Percentiles rank a stretch among this genome's conserved stretches.
These are phyloP conservation scores for Capillidium heterosporum DNA, from an alignment of 371 early-diverging fungal genomes.

Conservation along the genomic window DNA sequence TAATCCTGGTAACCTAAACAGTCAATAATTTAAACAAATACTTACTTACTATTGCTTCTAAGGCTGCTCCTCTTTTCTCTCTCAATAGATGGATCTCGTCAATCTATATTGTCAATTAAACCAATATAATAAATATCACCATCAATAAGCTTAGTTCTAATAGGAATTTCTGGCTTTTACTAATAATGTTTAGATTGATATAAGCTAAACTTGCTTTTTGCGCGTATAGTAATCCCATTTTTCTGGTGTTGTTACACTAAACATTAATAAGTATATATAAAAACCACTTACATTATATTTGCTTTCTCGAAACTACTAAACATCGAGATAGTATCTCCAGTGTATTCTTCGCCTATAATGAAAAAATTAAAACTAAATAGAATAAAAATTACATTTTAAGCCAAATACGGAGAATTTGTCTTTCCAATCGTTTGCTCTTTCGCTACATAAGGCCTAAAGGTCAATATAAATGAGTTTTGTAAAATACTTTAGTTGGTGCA, in stretches of 20 bases:
- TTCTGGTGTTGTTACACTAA: constrained; percentile 52
- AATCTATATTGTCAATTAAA: constrained; percentile 12
- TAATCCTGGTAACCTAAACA: constrained; percentile 6
- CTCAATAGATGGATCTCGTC: constrained; percentile 32
- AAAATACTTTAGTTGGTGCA: constrained; percentile 56
- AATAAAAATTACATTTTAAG: constrained; percentile 22
- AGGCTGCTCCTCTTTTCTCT: constrained; percentile 23
- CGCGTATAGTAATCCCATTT: constrained; percentile 61
- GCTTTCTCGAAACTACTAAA: background rate
- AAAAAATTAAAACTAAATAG: background rate
- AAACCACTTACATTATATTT: background rate
- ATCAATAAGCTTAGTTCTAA: background rate
- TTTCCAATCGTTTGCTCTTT: constrained; percentile 44
- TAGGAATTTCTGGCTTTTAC: background rate
- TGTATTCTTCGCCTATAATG: constrained; percentile 37
- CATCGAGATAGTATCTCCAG: constrained; percentile 44
- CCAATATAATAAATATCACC: background rate
- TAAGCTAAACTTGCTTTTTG: constrained; percentile 14
- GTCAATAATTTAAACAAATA: background rate
- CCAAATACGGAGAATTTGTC: constrained; percentile 29
- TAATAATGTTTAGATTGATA: background rate
- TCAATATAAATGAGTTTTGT: background rate
- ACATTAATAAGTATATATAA: constrained; percentile 11
- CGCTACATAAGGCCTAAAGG: constrained; percentile 36
- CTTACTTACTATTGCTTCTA: constrained; percentile 29